These are phyloP conservation scores for Salvia miltiorrhiza DNA, from an alignment of 257 asterid genomes.

Conservation along the genomic window DNA sequence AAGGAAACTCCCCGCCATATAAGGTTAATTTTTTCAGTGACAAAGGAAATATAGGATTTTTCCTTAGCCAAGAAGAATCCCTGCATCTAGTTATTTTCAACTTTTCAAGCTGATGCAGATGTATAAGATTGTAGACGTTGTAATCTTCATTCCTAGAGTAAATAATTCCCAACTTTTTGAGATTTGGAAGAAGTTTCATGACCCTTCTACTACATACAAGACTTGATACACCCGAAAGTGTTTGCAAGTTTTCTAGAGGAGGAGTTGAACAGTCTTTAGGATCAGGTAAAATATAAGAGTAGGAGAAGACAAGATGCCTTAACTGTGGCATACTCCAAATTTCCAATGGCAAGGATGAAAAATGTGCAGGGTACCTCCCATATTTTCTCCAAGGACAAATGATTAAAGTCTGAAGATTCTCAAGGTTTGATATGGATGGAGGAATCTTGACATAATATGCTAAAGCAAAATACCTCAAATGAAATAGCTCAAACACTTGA, in stretches of 20 bases:
- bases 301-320: slow-evolving; percentile 4
- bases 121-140: not conserved
- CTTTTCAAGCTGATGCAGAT: not conserved
- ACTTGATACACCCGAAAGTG: not conserved
- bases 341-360: not conserved
- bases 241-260: slow-evolving; percentile 1
- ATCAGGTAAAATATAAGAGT: too few species aligned
- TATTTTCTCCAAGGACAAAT: not conserved
- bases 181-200: not conserved
- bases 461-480: too few species aligned
- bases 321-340: slow-evolving; percentile 14
- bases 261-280: not conserved
- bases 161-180: not conserved
- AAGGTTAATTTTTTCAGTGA: not conserved
- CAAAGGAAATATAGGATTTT: not conserved
- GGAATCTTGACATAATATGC: too few species aligned
- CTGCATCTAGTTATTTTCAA: not conserved
- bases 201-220: not conserved
- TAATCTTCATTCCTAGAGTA: too few species aligned
- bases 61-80: too few species aligned
- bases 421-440: not conserved
- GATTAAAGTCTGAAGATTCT: slow-evolving; percentile 18
- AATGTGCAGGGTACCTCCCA: too few species aligned
- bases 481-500: not conserved
- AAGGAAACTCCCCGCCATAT: not conserved